These are phyloP conservation scores for Pseudogymnoascus sp. DNA, from an alignment of 2,329 filamentous ascomycete species.

Conservation along the genomic window DNA sequence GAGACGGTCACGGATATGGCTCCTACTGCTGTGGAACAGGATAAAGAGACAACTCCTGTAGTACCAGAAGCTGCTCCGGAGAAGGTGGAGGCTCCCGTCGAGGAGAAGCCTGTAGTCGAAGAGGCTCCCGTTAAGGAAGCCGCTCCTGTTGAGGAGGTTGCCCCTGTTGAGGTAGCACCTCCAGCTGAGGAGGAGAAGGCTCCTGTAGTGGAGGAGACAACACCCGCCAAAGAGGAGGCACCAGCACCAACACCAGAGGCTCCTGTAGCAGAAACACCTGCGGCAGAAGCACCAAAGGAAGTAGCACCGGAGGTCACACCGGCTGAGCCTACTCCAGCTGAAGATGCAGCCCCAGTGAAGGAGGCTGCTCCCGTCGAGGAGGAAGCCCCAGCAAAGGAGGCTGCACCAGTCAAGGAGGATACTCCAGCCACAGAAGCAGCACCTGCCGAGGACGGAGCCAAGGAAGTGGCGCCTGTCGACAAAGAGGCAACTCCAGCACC, in stretches of 20 bases:
- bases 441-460: neutral
- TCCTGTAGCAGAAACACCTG: neutral
- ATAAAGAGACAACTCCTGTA: slow-evolving; percentile 1
- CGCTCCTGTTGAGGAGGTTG: slow-evolving; percentile 1
- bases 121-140: neutral
- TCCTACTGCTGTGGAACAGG: neutral
- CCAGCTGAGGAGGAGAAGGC: neutral
- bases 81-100: neutral
- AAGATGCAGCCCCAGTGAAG: neutral
- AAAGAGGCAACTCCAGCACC: neutral
- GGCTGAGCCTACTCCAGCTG: neutral
- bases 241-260: neutral
- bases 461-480: neutral
- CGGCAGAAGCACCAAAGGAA: neutral
- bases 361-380: neutral
- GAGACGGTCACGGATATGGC: slow-evolving; percentile 6
- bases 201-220: neutral
- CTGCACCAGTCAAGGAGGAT: neutral
- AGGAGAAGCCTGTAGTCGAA: neutral
- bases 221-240: neutral
- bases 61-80: neutral
- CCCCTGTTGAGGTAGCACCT: neutral
- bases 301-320: slow-evolving; percentile 4
- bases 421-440: neutral
- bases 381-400: neutral